Base-by-base conservation (phyloP, 441 rosid species). In the Macaranga tanarius region DNA sequence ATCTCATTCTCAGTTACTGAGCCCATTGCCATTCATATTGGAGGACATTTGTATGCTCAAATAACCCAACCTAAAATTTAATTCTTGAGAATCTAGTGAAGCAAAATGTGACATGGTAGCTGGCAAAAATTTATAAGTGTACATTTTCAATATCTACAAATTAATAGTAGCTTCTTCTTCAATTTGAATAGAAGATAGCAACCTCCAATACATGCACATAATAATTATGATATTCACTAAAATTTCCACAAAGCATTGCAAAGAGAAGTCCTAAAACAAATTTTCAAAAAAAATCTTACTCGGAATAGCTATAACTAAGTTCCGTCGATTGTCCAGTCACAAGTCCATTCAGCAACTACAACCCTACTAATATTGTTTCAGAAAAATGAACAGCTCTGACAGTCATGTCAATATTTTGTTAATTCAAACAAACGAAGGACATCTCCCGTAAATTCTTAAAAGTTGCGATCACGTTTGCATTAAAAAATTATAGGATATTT, bases 321-420 rank as follows among this genome's bases (percentile, higher is more conserved):
- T 84, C 44, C 82, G 87, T 5, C 84, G 87, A 52, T 82, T 84
- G 26, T n/a, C n/a, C n/a, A n/a, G n/a, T n/a, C n/a, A n/a, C n/a
- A n/a, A n/a, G n/a, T n/a, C n/a, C n/a, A n/a, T n/a, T n/a, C n/a
- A n/a, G n/a, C n/a, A n/a, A n/a, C n/a, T n/a, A n/a, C n/a, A n/a
- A n/a, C n/a, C n/a, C n/a, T n/a, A n/a, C n/a, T n/a, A n/a, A n/a
- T n/a, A n/a, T n/a, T n/a, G n/a, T n/a, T n/a, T n/a, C n/a, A n/a
- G n/a, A n/a, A n/a, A n/a, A n/a, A n/a, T n/a, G n/a, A n/a, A n/a
- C n/a, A n/a, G n/a, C n/a, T n/a, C n/a, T n/a, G n/a, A n/a, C n/a
- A n/a, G n/a, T n/a, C n/a, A n/a, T n/a, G n/a, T n/a, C n/a, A n/a
- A n/a, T n/a, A n/a, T n/a, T n/a, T n/a, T n/a, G n/a, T n/a, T n/a